phyloP scores from a whole-genome alignment of 345 rosid genomes.

The Limnanthes douglasii region DNA sequence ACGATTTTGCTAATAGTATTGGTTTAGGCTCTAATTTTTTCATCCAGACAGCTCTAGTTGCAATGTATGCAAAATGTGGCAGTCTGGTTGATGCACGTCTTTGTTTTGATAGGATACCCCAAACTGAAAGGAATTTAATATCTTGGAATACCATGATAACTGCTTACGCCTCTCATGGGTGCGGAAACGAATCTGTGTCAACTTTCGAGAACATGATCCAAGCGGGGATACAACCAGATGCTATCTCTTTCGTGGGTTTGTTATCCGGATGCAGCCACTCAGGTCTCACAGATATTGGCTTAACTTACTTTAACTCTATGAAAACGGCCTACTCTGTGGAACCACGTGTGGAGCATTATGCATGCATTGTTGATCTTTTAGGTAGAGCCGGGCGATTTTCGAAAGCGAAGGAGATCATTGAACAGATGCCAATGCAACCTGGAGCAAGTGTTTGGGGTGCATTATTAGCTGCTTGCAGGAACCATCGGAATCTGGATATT shows the following conservation, averaged over 20 bases:
- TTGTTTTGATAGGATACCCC: slow-evolving; percentile 20
- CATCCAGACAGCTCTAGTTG: slow-evolving; percentile 39
- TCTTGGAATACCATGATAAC: slow-evolving; percentile 18
- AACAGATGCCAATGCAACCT: slow-evolving; percentile 17
- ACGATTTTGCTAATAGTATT: slow-evolving; percentile 29
- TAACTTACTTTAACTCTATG: slow-evolving; percentile 13
- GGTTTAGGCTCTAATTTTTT: slow-evolving; percentile 24
- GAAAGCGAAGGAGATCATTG: slow-evolving; percentile 13
- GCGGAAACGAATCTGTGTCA: slow-evolving; percentile 8
- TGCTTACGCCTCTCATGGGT: slow-evolving; percentile 17
- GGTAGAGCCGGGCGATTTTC: slow-evolving; percentile 16
- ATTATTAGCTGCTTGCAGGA: slow-evolving; percentile 11
- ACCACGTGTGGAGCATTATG: slow-evolving; percentile 10
- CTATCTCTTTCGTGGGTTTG: slow-evolving; percentile 15
- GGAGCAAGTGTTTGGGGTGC: slow-evolving; percentile 15
- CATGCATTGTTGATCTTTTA: slow-evolving; percentile 15
- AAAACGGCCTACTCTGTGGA: slow-evolving; percentile 4
- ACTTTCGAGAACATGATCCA: slow-evolving; percentile 13
- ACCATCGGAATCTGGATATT: slow-evolving; percentile 6
- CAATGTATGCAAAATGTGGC: slow-evolving; percentile 52
- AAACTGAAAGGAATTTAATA: slow-evolving; percentile 7
- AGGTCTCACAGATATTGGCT: slow-evolving; percentile 17
- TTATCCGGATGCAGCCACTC: slow-evolving; percentile 26
- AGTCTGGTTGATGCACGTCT: slow-evolving; percentile 27
- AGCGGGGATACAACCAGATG: slow-evolving; percentile 11